Percentiles rank a stretch among this genome's conserved stretches.
phyloP scores from a whole-genome alignment of 192 early-diverging fungal species.

The Backusella luteola region DNA sequence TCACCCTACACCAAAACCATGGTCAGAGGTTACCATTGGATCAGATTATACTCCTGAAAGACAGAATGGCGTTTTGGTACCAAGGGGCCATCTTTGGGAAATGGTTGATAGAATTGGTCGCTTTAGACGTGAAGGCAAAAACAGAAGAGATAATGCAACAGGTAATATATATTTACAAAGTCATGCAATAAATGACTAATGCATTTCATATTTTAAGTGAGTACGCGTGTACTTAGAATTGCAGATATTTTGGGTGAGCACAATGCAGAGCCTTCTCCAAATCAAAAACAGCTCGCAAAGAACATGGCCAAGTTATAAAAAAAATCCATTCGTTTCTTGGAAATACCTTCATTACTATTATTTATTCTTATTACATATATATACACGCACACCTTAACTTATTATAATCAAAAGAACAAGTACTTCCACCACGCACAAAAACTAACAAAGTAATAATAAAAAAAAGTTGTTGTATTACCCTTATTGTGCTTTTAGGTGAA shows the following conservation, averaged over 20 bases:
- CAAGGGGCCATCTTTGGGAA: constrained; percentile 70
- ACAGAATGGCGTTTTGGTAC: constrained; percentile 45
- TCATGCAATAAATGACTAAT: background rate
- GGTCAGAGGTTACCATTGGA: constrained; percentile 44
- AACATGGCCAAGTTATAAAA: background rate
- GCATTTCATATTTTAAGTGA: constrained; percentile 33
- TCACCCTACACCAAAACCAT: constrained; percentile 37
- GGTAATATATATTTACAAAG: constrained; percentile 34
- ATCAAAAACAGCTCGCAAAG: constrained; percentile 11
- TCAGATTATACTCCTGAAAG: constrained; percentile 46
- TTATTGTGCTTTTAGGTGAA: background rate
- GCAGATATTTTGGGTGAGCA: constrained; percentile 54
- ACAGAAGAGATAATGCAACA: constrained; percentile 79
- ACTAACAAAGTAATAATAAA: background rate
- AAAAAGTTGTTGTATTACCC: background rate
- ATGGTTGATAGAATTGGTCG: constrained; percentile 77
- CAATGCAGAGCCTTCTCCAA: background rate
- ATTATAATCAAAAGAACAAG: background rate
- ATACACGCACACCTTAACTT: background rate
- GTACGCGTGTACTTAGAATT: constrained; percentile 51
- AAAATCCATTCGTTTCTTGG: background rate
- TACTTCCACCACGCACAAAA: background rate
- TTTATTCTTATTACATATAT: background rate
- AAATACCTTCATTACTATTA: background rate
- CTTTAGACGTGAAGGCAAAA: constrained; percentile 83